Evolutionary conservation across 2,329 filamentous ascomycete genomes (phyloP), one percentile per base, ranked within the genome.

Genomic region (Blumeriella jaapii): DNA sequence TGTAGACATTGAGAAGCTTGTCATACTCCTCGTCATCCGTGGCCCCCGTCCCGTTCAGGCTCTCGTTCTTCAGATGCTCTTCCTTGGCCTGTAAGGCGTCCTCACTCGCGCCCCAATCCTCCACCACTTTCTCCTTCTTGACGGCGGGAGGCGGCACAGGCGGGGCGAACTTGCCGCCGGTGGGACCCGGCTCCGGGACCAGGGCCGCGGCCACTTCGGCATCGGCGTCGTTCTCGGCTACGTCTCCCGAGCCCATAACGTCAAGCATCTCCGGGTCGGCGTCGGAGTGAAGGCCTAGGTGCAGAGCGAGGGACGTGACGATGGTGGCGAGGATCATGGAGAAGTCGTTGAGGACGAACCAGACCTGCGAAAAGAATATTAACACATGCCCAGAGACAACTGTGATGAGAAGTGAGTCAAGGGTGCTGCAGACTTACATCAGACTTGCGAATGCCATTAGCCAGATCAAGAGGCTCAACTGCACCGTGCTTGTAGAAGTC

Each of bases 401-500:
- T 11, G 11, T 23, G 20, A 7, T n/a, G 23, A 26, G 13, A 23
- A 11, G 14, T 6, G 23, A 11, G 13, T 25, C 2, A 23, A 24
- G 27, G 19, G 9, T n/a, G n/a, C n/a, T n/a, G n/a, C 18, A 25
- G 10, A 41, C 45, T 46, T 44, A 50, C 50, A 29, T 85, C 78
- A 4, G 71, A 69, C 1, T 61, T 59, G 28, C 70, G 71, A 50
- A 89, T 75, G 2, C 68, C 64, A 51, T 89, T 87, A 18, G 74
- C 78, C 0, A 56, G 59, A 9, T 71, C 68, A 2, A 87, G 59
- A 0, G 73, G 68, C 1, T 63, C 53, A 14, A 76, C 54, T 49
- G 78, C 71, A 3, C 80, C 81, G 47, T 87, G 76, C 55, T 74
- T 81, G 64, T 73, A 86, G 57, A 86, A 89, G 55, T 87, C 79